Evolutionary conservation across 805 yeast species (phyloP).

Genomic region (Candida manassasensis): DNA sequence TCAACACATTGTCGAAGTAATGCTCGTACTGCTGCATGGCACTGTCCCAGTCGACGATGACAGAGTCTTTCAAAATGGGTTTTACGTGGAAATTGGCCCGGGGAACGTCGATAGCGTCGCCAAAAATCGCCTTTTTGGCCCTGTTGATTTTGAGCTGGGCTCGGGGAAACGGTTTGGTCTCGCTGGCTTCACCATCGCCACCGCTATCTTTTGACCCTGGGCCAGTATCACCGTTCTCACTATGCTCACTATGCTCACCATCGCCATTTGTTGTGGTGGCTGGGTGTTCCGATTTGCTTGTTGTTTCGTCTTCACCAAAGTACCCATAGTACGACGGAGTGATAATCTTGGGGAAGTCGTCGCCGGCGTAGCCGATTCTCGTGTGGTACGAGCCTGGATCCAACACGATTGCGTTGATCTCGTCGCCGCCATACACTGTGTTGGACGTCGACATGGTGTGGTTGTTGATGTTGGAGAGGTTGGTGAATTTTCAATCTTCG

Average conservation of each 20-base stretch:
- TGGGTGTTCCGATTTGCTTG: not conserved
- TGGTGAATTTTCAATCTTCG: too few relatives aligned
- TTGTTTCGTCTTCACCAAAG: not conserved
- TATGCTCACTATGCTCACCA: not conserved
- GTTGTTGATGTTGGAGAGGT: not conserved
- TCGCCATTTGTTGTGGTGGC: not conserved
- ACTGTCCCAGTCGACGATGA: slow-evolving; percentile 81
- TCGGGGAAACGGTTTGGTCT: slow-evolving; percentile 6
- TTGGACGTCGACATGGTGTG: slow-evolving; percentile 18
- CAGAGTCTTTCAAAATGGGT: slow-evolving; percentile 56
- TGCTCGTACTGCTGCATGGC: slow-evolving; percentile 70
- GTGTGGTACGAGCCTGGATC: slow-evolving; percentile 88
- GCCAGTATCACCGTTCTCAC: not conserved
- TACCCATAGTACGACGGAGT: slow-evolving; percentile 60
- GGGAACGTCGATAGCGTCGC: slow-evolving; percentile 47
- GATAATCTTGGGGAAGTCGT: slow-evolving; percentile 75
- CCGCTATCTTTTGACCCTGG: too few relatives aligned
- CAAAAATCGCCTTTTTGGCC: slow-evolving; percentile 27
- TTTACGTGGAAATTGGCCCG: slow-evolving; percentile 46
- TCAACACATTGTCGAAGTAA: slow-evolving; percentile 48
- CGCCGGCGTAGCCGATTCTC: slow-evolving; percentile 88
- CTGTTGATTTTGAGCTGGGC: too few relatives aligned
- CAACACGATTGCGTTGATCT: slow-evolving; percentile 82
- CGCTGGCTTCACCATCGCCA: slow-evolving; percentile 15
- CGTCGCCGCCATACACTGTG: slow-evolving; percentile 51